Evolutionary conservation across 805 yeast species (phyloP), one percentile per base, ranked within the genome.

Genomic region (Saccharomyces kudriavzevii): DNA sequence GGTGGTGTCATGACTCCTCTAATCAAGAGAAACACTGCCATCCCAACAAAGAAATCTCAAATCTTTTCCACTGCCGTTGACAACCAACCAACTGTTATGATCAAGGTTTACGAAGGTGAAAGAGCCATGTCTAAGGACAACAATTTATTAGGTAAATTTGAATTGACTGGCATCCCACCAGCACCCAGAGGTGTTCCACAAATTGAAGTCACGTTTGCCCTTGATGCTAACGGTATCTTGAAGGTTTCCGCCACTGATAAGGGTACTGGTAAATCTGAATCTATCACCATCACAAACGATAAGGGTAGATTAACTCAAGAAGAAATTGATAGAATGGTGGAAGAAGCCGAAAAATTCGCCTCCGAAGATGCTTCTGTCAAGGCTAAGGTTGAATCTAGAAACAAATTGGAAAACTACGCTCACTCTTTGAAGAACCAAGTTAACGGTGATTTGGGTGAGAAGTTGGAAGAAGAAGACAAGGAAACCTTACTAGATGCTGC

Each of bases 181-280:
- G 96, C 97, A 49, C 97, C 97, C 78, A 90, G 97, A 80, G 97
- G 97, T 83, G 94, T 87, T 63, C 97, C 98, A 71, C 96, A 90
- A 79, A 87, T 91, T 65, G 97, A 91, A 82, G 98, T 91, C 62
- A 91, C 97, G 68, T 91, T 91, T 72, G 97, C 91, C 71, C 77
- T 91, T 69, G 98, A 91, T 75, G 97, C 97, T 63, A 91, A 91
- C 77, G 97, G 97, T 80, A 91, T 91, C 77, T 79, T 91, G 77
- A 91, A 90, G 76, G 97, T 91, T 55, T 84, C 94, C 63, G 97
- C 96, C 54, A 78, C 87, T 60, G 97, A 90, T 70, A 90, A 90
- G 78, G 96, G 94, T 68, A 89, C 96, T 54, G 97, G 97, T 73
- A 87, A 88, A 74, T 79, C 87, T 54, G 89, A 91, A 74, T 85